Base-by-base conservation (phyloP, 306 rosid genomes). In the Abrus pulchellus region DNA sequence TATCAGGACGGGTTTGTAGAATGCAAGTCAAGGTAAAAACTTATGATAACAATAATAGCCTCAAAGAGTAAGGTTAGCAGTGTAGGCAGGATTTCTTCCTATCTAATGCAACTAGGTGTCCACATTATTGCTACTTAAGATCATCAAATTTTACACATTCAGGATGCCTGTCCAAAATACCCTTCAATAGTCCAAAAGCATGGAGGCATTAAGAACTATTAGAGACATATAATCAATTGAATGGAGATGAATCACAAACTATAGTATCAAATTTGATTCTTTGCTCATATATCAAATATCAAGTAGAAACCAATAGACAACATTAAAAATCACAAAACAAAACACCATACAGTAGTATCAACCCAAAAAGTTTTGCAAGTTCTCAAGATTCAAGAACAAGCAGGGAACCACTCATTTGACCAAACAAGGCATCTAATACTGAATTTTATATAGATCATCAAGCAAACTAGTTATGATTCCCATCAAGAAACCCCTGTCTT, bases 81-180 rank as follows among this genome's bases (percentile, higher is more conserved):
- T 50, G 59, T 57, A 7, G 38, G 45, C 30, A 52, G 41, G 65
- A 76, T 29, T 29, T 59, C 50, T 75, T 66, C 76, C 12, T 60
- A 36, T 14, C 41, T 3, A 81, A 30, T 11, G 49, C 34, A 28
- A 56, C 74, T 36, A 33, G 68, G 47, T 40, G 38, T 38, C 67
- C 7, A 41, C 29, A 43, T 74, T 40, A 41, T 8, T 38, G 27
- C 29, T 11, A 74, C 50, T 32, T 2, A 11, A 28, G 80, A 67
- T 44, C 33, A 73, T 54, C 27, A 68, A 68, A 68, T 68, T 68
- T 73, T 56, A 60, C 78, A 11, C 66, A 56, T 40, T 55, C 36
- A 55, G 28, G 36, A 28, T n/a, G 56, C 4, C 3, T 38, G 3
- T 36, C 56, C 74, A 4, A 67, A 48, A 72, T 20, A 56, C 52